A percentile compares a stretch with the other conserved stretches of the same genome.
Evolutionary conservation across 2,329 filamentous ascomycete species (phyloP).

Genomic region (Mycogone perniciosa): DNA sequence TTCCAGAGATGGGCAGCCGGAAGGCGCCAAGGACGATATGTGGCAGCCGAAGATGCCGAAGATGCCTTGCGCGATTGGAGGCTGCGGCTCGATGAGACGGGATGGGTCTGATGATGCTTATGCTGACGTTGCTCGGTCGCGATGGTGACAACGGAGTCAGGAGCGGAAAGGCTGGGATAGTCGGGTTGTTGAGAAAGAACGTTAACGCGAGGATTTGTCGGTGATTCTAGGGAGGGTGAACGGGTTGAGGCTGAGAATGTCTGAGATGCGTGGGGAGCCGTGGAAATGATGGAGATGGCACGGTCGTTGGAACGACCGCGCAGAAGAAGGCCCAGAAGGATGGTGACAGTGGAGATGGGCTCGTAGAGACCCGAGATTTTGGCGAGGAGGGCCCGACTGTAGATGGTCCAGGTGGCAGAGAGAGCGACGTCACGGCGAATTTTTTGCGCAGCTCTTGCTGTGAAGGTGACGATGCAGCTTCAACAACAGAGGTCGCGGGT

Average conservation of each 20-base stretch:
- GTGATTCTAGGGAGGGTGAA: constrained; percentile 25
- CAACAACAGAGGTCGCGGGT: background rate
- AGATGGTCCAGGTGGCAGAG: background rate
- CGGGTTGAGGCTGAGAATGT: constrained; percentile 17
- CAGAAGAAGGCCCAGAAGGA: constrained; percentile 14
- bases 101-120: background rate
- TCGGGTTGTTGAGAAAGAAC: constrained; percentile 27
- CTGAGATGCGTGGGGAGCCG: constrained; percentile 41
- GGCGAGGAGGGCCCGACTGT: constrained; percentile 3
- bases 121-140: constrained; percentile 10
- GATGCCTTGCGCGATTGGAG: constrained; percentile 27
- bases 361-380: constrained; percentile 19
- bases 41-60: constrained; percentile 20
- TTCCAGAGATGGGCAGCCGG: constrained; percentile 53
- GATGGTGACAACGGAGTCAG: constrained; percentile 13
- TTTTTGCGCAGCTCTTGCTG: background rate
- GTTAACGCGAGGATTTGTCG: constrained; percentile 23
- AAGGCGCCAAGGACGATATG: constrained; percentile 23
- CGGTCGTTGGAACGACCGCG: constrained; percentile 43
- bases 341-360: constrained; percentile 17
- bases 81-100: constrained; percentile 3
- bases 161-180: constrained; percentile 18
- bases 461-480: background rate
- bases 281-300: constrained; percentile 37
- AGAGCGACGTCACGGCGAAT: background rate